Percentiles rank a stretch among this genome's conserved stretches.
These are phyloP conservation scores for Pythium aphanidermatum DNA, from an alignment of 352 stramenopile genomes.

Conservation along the genomic window DNA sequence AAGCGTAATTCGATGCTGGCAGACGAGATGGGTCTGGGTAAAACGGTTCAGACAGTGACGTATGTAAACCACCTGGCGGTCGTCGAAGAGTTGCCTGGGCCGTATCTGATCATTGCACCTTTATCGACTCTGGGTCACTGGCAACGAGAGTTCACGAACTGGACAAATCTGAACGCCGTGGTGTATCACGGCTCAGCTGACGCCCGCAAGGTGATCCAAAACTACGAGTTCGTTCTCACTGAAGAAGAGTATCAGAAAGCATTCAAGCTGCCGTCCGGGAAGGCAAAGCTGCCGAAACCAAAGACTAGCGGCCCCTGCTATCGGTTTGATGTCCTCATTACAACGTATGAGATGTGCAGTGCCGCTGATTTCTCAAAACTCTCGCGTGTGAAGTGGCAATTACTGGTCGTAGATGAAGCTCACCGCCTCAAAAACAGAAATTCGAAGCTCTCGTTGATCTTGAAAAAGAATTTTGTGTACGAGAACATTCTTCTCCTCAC, in stretches of 20 bases:
- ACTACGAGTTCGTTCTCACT: conserved; percentile 93
- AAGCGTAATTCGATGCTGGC: conserved; percentile 97
- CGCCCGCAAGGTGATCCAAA: conserved; percentile 87
- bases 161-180: conserved; percentile 98
- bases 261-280: conserved; percentile 5
- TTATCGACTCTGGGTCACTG: conserved; percentile 98
- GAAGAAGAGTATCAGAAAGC: conserved; percentile 32
- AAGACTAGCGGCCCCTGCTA: conserved; percentile 52
- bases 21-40: conserved; percentile 98
- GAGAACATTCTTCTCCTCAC: conserved; percentile 88
- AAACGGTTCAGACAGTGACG: conserved; percentile 94
- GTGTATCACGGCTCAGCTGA: conserved; percentile 96
- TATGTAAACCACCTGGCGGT: conserved; percentile 95
- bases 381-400: conserved; percentile 90
- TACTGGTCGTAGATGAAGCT: conserved; percentile 98
- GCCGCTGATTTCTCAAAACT: conserved; percentile 94
- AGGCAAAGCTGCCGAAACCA: conserved; percentile 21
- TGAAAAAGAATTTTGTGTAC: conserved; percentile 75
- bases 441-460: conserved; percentile 90
- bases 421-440: conserved; percentile 98
- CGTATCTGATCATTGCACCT: conserved; percentile 97
- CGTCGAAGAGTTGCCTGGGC: conserved; percentile 92
- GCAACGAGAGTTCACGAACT: conserved; percentile 93
- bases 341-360: conserved; percentile 98
- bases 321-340: conserved; percentile 99